phyloP scores from a whole-genome alignment of 768 basidiomycete species.

The Pleurotus cornucopiae region DNA sequence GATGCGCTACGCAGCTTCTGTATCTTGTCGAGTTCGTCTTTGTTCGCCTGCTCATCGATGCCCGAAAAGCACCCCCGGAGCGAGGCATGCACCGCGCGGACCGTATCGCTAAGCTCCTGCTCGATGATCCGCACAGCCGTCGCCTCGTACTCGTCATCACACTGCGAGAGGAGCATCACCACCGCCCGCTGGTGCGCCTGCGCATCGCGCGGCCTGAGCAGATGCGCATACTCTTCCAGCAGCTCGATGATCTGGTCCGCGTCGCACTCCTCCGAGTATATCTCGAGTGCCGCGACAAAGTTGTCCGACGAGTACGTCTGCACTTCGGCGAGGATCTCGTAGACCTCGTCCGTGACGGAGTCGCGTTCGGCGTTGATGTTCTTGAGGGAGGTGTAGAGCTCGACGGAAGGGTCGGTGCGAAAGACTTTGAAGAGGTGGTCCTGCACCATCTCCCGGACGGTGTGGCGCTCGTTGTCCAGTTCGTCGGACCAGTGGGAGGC shows the following conservation, averaged over 20 bases:
- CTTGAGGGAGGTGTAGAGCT: slow-evolving; percentile 40
- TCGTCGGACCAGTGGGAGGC: slow-evolving; percentile 49
- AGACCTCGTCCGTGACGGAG: slow-evolving; percentile 23
- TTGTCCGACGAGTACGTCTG: slow-evolving; percentile 49
- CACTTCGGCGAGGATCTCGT: slow-evolving; percentile 28
- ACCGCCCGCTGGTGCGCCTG: slow-evolving; percentile 41
- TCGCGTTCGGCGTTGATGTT: slow-evolving; percentile 30
- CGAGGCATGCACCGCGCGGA: slow-evolving; percentile 36
- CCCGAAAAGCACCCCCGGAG: slow-evolving; percentile 43
- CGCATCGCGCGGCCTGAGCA: slow-evolving; percentile 60
- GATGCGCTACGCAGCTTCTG: slow-evolving; percentile 35
- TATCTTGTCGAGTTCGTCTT: slow-evolving; percentile 40
- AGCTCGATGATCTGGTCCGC: slow-evolving; percentile 31
- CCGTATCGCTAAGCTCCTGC: slow-evolving; percentile 46
- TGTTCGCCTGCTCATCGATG: slow-evolving; percentile 36
- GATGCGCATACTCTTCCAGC: slow-evolving; percentile 42
- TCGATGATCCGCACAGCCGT: slow-evolving; percentile 42
- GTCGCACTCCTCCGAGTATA: slow-evolving; percentile 36
- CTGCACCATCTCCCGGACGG: slow-evolving; percentile 42
- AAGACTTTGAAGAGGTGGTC: slow-evolving; percentile 43
- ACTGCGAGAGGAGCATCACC: slow-evolving; percentile 26
- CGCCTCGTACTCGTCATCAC: slow-evolving; percentile 17
- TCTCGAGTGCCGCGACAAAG: slow-evolving; percentile 51
- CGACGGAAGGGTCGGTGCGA: slow-evolving; percentile 40
- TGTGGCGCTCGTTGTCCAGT: slow-evolving; percentile 33